Evolutionary conservation across 73 alveolate species (phyloP).

Genomic region (Blepharisma stoltei): DNA sequence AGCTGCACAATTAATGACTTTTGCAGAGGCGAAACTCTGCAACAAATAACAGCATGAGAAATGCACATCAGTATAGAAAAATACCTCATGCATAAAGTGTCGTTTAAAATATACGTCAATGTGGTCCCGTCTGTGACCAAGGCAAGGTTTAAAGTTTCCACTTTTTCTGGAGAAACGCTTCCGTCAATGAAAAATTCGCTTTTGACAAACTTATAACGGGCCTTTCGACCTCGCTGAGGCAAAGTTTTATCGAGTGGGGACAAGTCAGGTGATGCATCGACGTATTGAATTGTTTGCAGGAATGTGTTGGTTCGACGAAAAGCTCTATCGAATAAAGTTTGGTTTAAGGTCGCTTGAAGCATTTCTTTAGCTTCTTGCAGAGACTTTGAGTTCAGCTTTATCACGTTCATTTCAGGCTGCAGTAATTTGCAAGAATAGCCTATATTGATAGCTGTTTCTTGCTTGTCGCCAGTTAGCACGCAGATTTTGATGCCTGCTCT

Average conservation of each 20-base stretch:
- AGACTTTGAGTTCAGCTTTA: background rate
- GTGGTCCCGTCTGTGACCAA: background rate
- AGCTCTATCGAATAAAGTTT: background rate
- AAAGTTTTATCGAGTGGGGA: background rate
- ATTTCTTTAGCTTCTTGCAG: background rate
- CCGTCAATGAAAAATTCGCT: background rate
- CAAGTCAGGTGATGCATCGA: background rate
- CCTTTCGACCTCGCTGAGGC: background rate
- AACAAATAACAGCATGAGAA: background rate
- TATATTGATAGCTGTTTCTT: constrained; percentile 79
- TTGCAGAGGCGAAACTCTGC: constrained; percentile 25
- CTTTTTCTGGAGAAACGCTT: background rate
- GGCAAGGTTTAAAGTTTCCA: background rate
- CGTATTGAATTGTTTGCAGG: no score
- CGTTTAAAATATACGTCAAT: background rate
- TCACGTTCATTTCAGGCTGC: background rate
- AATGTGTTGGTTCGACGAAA: no score
- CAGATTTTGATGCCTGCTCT: constrained; percentile 16
- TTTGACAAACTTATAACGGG: background rate
- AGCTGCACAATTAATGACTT: background rate
- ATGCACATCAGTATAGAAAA: background rate
- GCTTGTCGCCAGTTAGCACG: constrained; percentile 52
- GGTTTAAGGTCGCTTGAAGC: background rate
- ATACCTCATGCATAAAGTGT: background rate
- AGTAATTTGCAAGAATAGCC: constrained; percentile 77